A percentile compares a stretch with the other conserved stretches of the same genome.
These are phyloP conservation scores for Solanum rostratum DNA, from an alignment of 257 asterid species.

Conservation along the genomic window DNA sequence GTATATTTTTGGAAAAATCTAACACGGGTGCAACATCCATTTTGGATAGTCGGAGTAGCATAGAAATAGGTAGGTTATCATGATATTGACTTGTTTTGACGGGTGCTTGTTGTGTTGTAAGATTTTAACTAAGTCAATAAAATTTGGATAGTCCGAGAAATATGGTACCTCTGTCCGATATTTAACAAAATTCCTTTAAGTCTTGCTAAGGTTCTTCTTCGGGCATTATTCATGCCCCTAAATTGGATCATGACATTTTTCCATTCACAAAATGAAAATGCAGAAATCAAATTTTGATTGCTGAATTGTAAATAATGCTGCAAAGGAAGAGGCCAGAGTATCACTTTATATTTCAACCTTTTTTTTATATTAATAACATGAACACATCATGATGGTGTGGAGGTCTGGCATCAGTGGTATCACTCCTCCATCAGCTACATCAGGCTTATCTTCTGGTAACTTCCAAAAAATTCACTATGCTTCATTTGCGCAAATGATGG, in stretches of 20 bases:
- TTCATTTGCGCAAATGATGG: too few species aligned
- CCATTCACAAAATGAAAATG: neutral
- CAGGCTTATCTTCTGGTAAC: too few species aligned
- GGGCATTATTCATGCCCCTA: neutral
- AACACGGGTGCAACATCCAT: too few species aligned
- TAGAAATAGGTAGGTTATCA: neutral
- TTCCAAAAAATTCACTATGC: too few species aligned
- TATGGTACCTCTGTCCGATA: neutral
- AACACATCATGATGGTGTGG: too few species aligned
- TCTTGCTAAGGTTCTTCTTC: neutral
- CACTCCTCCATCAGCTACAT: too few species aligned
- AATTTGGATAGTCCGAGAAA: neutral
- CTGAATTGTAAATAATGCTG: neutral
- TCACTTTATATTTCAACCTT: too few species aligned
- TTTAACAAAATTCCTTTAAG: neutral
- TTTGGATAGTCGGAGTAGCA: too few species aligned
- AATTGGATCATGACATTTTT: neutral
- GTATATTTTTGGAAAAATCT: too few species aligned
- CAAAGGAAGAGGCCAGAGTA: neutral
- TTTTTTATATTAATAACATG: too few species aligned
- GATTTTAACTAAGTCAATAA: neutral
- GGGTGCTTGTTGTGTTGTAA: neutral
- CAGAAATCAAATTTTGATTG: neutral
- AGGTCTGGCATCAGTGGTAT: too few species aligned
- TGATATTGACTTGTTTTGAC: neutral